Base-by-base conservation (phyloP, 2,329 filamentous ascomycete species). In the Huntiella bhutanensis region DNA sequence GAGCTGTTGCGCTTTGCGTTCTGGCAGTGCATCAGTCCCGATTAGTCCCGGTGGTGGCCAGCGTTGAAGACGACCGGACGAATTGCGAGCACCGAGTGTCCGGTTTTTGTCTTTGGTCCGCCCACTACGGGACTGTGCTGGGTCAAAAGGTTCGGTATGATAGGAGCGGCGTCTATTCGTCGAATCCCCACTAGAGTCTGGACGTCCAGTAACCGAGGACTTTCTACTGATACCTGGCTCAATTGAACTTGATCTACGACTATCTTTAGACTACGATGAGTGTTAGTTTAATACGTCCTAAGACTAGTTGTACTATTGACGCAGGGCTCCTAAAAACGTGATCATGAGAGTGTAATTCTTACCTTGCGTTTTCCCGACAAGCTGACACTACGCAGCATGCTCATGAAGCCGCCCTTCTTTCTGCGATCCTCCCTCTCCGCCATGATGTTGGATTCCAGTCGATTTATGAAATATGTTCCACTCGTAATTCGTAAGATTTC, bases 41-140 rank as follows among this genome's bases (percentile, higher is more conserved):
- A 64, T 60, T 41, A 75, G 58, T 43, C 67, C 69, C 8, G 62
- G 59, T 0, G 75, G 75, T 13, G 75, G 75, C 75, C 75, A 79
- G 54, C 39, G 49, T 28, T 42, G 38, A 12, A 45, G 37, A 22
- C 48, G 44, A 33, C 45, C 38, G 2, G 48, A 47, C 2, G 48
- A 50, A 11, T 47, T 45, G 22, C 45, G 48, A 11, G 40, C 28
- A 7, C 41, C 45, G 12, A 40, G 33, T 17, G 13, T 41, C 33
- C 41, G 43, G 33, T 50, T 45, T n/a, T 41, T 46, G 33, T 40
- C 41, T 33, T 50, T 50, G 33, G 48, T 41, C 41, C 48, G 37
- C 10, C 48, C 46, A 19, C n/a, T 43, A 32, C 48, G 48, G 10
- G 48, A 50, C 41, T 50, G 48, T n/a, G 48, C 46, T 43, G 48